Percentiles rank a stretch among this genome's conserved stretches.
These are phyloP conservation scores for Pseudocercospora ulei DNA, from an alignment of 2,329 filamentous ascomycete species.

Conservation along the genomic window DNA sequence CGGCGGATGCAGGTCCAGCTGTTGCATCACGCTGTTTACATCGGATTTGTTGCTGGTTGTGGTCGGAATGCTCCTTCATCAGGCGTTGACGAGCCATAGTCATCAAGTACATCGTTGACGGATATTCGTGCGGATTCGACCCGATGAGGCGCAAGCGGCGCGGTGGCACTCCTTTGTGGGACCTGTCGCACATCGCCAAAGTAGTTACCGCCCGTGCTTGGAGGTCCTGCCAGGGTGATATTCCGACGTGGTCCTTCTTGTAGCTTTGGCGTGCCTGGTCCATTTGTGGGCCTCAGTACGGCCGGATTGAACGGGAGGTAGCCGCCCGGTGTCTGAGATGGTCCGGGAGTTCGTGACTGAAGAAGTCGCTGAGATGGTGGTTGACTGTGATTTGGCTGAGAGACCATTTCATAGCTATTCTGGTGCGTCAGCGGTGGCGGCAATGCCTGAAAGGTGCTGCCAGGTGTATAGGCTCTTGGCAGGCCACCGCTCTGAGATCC, in stretches of 20 bases:
- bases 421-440: constrained; percentile 15
- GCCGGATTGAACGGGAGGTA: constrained; percentile 33
- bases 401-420: constrained; percentile 32
- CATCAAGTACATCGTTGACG: constrained; percentile 24
- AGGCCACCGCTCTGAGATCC: constrained; percentile 15
- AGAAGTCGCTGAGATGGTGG: constrained; percentile 7
- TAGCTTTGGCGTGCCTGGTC: neutral
- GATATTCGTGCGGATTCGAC: constrained; percentile 8
- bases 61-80: constrained; percentile 5
- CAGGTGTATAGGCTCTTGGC: constrained; percentile 7
- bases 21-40: constrained; percentile 1
- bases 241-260: constrained; percentile 13
- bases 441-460: neutral
- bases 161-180: constrained; percentile 14
- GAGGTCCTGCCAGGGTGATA: constrained; percentile 13
- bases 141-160: constrained; percentile 9
- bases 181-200: constrained; percentile 15
- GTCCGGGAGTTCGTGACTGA: neutral
- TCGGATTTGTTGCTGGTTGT: neutral
- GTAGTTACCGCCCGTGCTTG: constrained; percentile 8
- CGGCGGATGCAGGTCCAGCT: neutral
- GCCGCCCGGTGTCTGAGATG: constrained; percentile 18
- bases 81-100: constrained; percentile 16
- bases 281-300: constrained; percentile 10
- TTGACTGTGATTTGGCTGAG: constrained; percentile 18